These are phyloP conservation scores for Conringia planisiliqua DNA, from an alignment of 345 rosid species.

Conservation along the genomic window DNA sequence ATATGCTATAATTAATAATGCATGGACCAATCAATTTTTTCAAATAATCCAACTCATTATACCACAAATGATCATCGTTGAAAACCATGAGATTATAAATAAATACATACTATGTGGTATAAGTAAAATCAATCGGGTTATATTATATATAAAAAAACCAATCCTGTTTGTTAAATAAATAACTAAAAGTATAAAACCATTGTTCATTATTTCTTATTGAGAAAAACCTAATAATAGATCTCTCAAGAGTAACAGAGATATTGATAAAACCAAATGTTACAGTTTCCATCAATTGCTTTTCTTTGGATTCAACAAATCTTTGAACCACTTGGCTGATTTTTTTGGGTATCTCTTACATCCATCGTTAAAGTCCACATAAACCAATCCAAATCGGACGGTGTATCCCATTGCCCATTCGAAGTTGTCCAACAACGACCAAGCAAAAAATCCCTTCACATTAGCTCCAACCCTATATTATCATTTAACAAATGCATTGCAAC, in stretches of 20 bases:
- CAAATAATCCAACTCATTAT: not conserved
- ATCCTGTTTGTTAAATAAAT: not conserved
- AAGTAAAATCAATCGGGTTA: not conserved
- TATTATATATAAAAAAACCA: not conserved
- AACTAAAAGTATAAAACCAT: no score
- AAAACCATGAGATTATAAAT: not conserved
- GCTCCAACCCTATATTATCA: constrained; percentile 37
- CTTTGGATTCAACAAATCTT: constrained; percentile 8
- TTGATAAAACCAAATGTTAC: not conserved
- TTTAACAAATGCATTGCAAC: not conserved
- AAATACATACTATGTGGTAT: not conserved
- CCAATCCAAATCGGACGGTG: constrained; percentile 37
- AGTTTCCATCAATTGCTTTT: constrained; percentile 14
- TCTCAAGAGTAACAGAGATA: not conserved
- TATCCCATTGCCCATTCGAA: constrained; percentile 46
- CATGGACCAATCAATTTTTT: not conserved
- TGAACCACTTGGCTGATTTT: constrained; percentile 34
- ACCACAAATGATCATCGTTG: not conserved
- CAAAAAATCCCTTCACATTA: constrained; percentile 40
- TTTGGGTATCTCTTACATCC: constrained; percentile 35
- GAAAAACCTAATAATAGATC: not conserved
- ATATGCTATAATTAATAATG: not conserved
- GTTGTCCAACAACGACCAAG: constrained; percentile 46
- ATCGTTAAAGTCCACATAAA: constrained; percentile 38
- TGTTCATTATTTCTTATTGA: constrained; percentile 10